Evolutionary conservation across 78 protist genomes (phyloP), one percentile per base, ranked within the genome.

Genomic region (Speleostelium caveatum): DNA sequence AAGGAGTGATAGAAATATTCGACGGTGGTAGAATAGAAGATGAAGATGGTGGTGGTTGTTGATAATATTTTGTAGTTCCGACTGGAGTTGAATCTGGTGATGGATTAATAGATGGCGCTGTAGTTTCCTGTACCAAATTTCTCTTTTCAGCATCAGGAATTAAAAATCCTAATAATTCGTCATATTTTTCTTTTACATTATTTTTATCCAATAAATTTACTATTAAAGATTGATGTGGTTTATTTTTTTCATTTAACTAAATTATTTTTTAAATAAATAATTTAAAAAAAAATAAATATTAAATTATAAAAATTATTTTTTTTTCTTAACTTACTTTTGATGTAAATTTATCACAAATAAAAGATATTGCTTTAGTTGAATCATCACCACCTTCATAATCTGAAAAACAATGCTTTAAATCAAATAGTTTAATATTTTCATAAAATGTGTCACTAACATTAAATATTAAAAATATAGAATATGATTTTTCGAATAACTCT

Each of bases 131-230:
- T 21, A 10, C 6, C 33, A 77, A 63, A 39, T 69, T 69, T 58
- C 87, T 60, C n/a, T 49, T 77, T 38, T 77, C 87, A 45, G 89
- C 89, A 68, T 80, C 89, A 30, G 68, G 75, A 19, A 68, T 80
- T 22, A 80, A 67, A 38, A 6, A 36, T 56, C 68, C 89, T 22
- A 80, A 56, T 6, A 80, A 39, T 22, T 22, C 45, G 26, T 80
- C 89, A 80, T 62, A 80, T 33, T 66, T 28, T 8, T 36, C 77
- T 58, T 63, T 80, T 19, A 55, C 62, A 67, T 80, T 49, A 16
- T 16, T 14, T 80, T 80, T 68, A 68, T 80, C 78, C 30, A 80
- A 68, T 67, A 80, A 58, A 68, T 80, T 80, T 12, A 80, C 33
- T 36, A 39, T 26, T 33, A 49, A 51, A 51, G 77, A 16, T 68